A percentile compares a stretch with the other conserved stretches of the same genome.
Evolutionary conservation across 768 basidiomycete species (phyloP).

Genomic region (Rhizopogon vulgaris): DNA sequence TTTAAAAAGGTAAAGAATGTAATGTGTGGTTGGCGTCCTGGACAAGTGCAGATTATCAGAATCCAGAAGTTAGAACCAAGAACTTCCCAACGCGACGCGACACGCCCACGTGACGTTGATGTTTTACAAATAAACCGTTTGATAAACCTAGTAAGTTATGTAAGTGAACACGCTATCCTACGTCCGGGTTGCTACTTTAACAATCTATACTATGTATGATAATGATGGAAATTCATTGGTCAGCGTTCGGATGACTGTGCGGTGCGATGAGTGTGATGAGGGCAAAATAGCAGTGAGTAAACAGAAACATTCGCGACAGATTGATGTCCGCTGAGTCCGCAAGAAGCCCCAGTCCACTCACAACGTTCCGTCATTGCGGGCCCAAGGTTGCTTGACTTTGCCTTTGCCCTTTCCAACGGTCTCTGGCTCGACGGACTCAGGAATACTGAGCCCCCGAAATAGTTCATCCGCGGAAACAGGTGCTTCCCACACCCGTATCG

Average conservation of each 20-base stretch:
- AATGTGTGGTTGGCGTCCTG: background rate
- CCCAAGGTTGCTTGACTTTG: slow-evolving; percentile 47
- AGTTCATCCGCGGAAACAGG: slow-evolving; percentile 15
- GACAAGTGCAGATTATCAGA: background rate
- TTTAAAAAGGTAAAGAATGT: background rate
- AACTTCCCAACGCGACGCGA: slow-evolving; percentile 1
- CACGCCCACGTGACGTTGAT: slow-evolving; percentile 19
- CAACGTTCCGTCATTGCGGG: slow-evolving; percentile 11
- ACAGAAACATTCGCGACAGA: background rate
- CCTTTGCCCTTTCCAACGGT: slow-evolving; percentile 58
- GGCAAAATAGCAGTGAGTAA: background rate
- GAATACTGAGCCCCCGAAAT: slow-evolving; percentile 14
- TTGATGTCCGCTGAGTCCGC: background rate
- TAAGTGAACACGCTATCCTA: slow-evolving; percentile 6
- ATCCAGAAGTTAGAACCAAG: too few relatives aligned
- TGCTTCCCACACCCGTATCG: slow-evolving; percentile 85
- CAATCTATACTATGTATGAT: slow-evolving; percentile 28
- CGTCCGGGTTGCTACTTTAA: slow-evolving; percentile 24
- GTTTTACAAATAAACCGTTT: background rate
- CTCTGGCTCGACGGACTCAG: slow-evolving; percentile 10
- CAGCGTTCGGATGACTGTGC: slow-evolving; percentile 19
- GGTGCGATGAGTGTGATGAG: background rate
- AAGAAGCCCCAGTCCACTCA: background rate
- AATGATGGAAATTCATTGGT: slow-evolving; percentile 18
- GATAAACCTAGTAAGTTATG: background rate